These are phyloP conservation scores for Malus hybrid DNA, from an alignment of 331 rosid genomes.

Conservation along the genomic window DNA sequence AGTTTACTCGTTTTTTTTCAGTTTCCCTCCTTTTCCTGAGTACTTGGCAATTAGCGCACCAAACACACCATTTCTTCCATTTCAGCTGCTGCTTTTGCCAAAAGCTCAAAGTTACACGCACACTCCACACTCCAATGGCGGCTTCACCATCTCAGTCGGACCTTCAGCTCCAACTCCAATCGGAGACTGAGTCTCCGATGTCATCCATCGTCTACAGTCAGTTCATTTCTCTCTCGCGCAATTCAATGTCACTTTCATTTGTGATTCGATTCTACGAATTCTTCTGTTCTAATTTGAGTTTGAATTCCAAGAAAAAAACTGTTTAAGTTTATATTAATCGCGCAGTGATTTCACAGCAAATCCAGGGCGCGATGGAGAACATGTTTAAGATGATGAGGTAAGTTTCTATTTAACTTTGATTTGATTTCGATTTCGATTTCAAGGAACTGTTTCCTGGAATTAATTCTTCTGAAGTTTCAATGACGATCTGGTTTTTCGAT, in stretches of 20 bases:
- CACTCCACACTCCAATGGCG: constrained; percentile 30
- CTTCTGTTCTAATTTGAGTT: not conserved
- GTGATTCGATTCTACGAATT: not conserved
- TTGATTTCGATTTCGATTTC: not conserved
- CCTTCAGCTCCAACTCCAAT: constrained; percentile 19
- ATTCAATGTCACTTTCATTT: not conserved
- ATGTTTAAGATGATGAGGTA: constrained; percentile 73
- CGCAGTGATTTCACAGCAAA: constrained; percentile 62
- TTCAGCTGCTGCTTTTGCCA: not conserved
- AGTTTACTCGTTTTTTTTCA: not conserved
- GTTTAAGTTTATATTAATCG: not conserved
- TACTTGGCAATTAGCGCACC: not conserved
- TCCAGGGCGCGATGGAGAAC: constrained; percentile 62
- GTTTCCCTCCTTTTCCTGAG: not conserved
- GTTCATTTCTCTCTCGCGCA: not conserved
- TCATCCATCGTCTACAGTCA: constrained; percentile 58
- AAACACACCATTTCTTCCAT: not conserved
- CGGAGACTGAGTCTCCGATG: constrained; percentile 49
- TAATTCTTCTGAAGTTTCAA: not conserved
- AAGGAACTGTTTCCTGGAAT: not conserved
- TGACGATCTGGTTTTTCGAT: not conserved
- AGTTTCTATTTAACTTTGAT: constrained; percentile 3
- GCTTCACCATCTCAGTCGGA: constrained; percentile 28
- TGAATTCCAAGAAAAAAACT: not conserved
- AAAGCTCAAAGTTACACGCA: not conserved